These are phyloP conservation scores for Mangifera indica DNA, from an alignment of 345 rosid species.

Conservation along the genomic window DNA sequence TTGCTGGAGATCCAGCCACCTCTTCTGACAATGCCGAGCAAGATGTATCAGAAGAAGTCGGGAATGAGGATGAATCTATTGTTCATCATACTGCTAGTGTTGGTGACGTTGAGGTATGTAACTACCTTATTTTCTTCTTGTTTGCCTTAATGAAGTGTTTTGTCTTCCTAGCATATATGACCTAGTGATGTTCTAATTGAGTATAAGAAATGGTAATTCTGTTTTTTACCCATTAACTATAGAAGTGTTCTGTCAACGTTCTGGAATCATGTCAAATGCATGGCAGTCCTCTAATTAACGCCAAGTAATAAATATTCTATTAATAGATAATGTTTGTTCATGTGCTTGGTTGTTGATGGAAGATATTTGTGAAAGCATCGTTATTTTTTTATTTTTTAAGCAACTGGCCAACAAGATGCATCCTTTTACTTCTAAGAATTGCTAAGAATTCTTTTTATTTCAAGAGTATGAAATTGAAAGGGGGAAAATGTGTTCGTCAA, in stretches of 20 bases:
- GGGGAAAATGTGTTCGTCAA: too few relatives aligned
- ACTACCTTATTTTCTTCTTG: background rate
- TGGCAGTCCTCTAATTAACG: too few relatives aligned
- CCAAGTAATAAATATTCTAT: background rate
- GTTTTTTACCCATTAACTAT: background rate
- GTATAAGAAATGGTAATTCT: background rate
- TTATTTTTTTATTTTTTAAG: too few relatives aligned
- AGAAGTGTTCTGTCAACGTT: background rate
- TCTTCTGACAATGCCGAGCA: constrained; percentile 53
- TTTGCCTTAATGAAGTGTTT: background rate
- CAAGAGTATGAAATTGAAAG: too few relatives aligned
- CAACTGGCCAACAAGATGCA: too few relatives aligned
- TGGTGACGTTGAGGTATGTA: constrained; percentile 89
- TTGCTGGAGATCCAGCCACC: constrained; percentile 58
- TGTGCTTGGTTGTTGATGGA: background rate
- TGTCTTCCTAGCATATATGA: background rate
- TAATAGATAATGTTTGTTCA: background rate
- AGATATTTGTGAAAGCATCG: background rate
- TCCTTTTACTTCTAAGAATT: too few relatives aligned
- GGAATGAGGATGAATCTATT: constrained; percentile 83
- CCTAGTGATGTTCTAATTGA: background rate
- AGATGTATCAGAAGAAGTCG: constrained; percentile 69
- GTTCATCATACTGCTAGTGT: constrained; percentile 89
- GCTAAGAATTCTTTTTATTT: too few relatives aligned
- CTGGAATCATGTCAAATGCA: background rate